Evolutionary conservation across 371 early-diverging fungal genomes (phyloP), one percentile per base, ranked within the genome.

Genomic region (Capillidium heterosporum): DNA sequence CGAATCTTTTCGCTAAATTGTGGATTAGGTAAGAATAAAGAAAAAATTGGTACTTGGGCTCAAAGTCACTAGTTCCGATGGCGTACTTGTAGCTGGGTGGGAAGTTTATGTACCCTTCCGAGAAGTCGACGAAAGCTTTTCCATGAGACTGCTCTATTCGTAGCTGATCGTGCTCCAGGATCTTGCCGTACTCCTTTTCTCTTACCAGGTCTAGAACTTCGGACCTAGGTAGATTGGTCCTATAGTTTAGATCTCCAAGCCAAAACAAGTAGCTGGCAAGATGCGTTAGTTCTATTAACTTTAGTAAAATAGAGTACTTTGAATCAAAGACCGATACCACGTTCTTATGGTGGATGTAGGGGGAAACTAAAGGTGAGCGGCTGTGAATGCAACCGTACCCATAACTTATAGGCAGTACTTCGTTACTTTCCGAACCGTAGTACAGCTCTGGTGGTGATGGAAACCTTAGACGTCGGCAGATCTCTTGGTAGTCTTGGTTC

Each of bases 41-140:
- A 11, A 32, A 11, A 2, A 1, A 3, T 7, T 11, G 4, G 35
- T 67, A 78, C 81, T 79, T 82, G 1, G 85, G 80, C 64, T 95
- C 95, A 62, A 89, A 96, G n/a, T 61, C 64, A 56, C 74, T 66
- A 0, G 89, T 87, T 0, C 90, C 89, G 53, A 81, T 73, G 63
- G 89, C 87, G 63, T 80, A 95, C 64, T 94, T 93, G 73, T 96
- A 97, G 0, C 95, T 96, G 0, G 98, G 98, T 11, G 67, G 63
- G 64, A 97, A 97, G 0, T 59, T 60, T 23, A 95, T 78, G 0
- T 62, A 63, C 0, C 82, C 89, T 68, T 97, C 96, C 17, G 71
- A 71, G 64, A 85, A 97, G 32, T 77, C 84, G 1, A 66, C 71
- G 63, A 97, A 97, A 15, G 77, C 78, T 13, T 66, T 65, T 0